phyloP scores from a whole-genome alignment of 305 asterid genomes.

The Solanum hybrid region DNA sequence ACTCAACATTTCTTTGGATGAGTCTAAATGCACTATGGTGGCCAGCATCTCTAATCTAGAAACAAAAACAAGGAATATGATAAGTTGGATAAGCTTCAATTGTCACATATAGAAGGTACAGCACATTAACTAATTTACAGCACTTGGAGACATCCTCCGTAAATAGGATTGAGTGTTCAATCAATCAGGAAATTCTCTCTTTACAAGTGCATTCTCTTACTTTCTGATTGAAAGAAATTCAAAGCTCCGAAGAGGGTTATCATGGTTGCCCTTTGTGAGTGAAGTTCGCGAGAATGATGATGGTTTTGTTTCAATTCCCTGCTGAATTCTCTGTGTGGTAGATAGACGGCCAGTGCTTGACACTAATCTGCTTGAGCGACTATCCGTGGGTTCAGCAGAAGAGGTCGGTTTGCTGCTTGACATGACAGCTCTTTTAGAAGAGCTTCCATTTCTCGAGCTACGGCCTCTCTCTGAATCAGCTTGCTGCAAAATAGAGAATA shows the following conservation, averaged over 20 bases:
- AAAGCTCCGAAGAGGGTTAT: conserved; percentile 87
- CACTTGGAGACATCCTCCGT: not conserved
- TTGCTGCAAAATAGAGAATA: conserved; percentile 37
- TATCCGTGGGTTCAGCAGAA: conserved; percentile 47
- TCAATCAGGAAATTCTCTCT: conserved; percentile 11
- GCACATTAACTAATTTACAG: not conserved
- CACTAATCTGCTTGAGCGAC: conserved; percentile 53
- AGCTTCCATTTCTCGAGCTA: conserved; percentile 53
- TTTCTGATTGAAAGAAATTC: conserved; percentile 91
- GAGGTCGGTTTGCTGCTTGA: conserved; percentile 67
- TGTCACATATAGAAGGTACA: not conserved
- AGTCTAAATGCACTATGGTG: not conserved
- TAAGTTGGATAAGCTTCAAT: not conserved
- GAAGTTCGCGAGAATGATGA: conserved; percentile 54
- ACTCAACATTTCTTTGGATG: not conserved
- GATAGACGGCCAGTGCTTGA: conserved; percentile 66
- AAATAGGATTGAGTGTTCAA: not conserved
- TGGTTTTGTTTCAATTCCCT: conserved; percentile 42
- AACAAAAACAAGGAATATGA: not conserved
- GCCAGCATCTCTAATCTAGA: not conserved
- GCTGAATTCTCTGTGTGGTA: conserved; percentile 52
- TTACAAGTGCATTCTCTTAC: conserved; percentile 22
- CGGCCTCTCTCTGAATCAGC: conserved; percentile 58
- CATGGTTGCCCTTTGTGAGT: conserved; percentile 47
- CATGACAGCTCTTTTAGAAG: conserved; percentile 66